Conservation (phyloP, 2,329 filamentous ascomycete genomes). For the Cordyceps javanica region DNA sequence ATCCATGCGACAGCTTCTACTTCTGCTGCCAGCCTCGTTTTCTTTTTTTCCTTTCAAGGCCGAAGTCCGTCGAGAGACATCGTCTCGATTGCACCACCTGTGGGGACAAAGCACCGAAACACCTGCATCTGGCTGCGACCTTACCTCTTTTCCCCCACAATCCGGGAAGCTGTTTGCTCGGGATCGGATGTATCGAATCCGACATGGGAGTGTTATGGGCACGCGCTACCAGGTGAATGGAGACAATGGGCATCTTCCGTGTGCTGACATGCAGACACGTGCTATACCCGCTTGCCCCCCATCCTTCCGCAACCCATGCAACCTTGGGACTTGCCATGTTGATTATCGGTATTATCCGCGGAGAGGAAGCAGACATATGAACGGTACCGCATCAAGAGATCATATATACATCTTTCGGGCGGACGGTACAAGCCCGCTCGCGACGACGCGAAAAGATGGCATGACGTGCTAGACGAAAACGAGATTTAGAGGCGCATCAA, state of each 20-base stretch:
- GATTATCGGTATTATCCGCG: not conserved
- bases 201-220: not conserved
- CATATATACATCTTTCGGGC: not conserved
- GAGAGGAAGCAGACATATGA: not conserved
- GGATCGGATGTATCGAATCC: not conserved
- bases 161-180: not conserved
- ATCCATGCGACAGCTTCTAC: too few species aligned
- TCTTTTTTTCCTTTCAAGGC: too few species aligned
- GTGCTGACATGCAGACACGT: conserved; percentile 4
- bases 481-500: not conserved
- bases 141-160: not conserved
- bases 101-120: not conserved
- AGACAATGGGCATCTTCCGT: not conserved
- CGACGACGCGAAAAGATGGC: not conserved
- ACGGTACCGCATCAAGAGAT: not conserved
- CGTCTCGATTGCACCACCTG: not conserved
- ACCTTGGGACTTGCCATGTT: too few species aligned
- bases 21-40: not conserved
- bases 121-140: not conserved
- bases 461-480: not conserved
- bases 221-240: not conserved
- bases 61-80: not conserved
- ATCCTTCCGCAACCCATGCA: not conserved
- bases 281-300: not conserved
- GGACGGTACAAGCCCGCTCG: not conserved